A percentile compares a stretch with the other conserved stretches of the same genome.
Evolutionary conservation across 2,329 filamentous ascomycete species (phyloP).

Genomic region (Gyromitra esculenta): DNA sequence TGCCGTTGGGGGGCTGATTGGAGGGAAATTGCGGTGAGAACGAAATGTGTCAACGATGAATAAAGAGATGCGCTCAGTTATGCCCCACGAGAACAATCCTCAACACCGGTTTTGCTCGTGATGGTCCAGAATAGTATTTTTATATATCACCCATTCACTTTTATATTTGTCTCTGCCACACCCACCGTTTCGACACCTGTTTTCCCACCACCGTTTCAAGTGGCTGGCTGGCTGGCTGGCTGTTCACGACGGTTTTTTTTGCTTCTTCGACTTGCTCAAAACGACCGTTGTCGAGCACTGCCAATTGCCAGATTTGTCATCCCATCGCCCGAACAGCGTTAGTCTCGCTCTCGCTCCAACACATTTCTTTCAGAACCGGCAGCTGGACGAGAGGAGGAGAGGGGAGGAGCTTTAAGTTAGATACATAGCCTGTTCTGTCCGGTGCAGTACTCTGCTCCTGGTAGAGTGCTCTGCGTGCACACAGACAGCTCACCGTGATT

Average conservation of each 20-base stretch:
- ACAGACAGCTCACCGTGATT: slow-evolving; percentile 31
- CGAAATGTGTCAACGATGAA: slow-evolving; percentile 47
- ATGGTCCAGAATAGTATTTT: not conserved
- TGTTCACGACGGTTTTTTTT: slow-evolving; percentile 17
- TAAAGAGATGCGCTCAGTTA: slow-evolving; percentile 34
- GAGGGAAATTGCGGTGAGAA: slow-evolving; percentile 49
- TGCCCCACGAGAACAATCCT: not conserved
- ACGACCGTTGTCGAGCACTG: slow-evolving; percentile 33
- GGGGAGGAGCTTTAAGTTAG: no score
- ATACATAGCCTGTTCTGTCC: slow-evolving; percentile 18
- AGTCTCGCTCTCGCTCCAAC: slow-evolving; percentile 1
- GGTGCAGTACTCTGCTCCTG: not conserved
- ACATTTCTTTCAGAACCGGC: slow-evolving; percentile 33
- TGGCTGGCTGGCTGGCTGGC: slow-evolving; percentile 29
- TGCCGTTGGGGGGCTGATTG: slow-evolving; percentile 46
- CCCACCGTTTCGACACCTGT: slow-evolving; percentile 6
- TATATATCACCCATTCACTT: not conserved
- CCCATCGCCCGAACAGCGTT: slow-evolving; percentile 34
- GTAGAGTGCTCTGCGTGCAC: not conserved
- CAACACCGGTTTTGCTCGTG: not conserved
- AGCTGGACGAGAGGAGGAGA: slow-evolving; percentile 14
- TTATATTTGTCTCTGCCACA: slow-evolving; percentile 13
- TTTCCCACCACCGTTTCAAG: slow-evolving; percentile 24
- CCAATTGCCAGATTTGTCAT: slow-evolving; percentile 40
- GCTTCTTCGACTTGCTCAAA: slow-evolving; percentile 22